Percentiles rank a stretch among this genome's conserved stretches.
Evolutionary conservation across 2,329 filamentous ascomycete genomes (phyloP).

Genomic region (Alternaria angustiovoidea): DNA sequence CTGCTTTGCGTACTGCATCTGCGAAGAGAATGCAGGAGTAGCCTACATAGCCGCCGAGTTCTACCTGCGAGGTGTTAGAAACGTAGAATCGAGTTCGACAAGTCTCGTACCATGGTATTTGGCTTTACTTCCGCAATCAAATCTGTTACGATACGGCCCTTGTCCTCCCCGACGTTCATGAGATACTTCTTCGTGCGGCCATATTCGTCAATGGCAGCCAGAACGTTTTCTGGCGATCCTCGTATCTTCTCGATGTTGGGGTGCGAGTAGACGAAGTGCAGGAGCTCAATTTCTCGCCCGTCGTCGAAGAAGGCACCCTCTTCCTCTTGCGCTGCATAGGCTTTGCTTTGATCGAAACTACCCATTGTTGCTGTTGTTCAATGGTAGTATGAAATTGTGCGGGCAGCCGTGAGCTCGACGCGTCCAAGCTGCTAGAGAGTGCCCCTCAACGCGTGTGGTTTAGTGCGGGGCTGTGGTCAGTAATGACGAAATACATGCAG

Average conservation of each 20-base stretch:
- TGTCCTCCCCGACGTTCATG: slow-evolving; percentile 81
- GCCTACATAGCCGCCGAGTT: slow-evolving; percentile 82
- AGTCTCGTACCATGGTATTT: slow-evolving; percentile 63
- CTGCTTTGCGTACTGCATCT: slow-evolving; percentile 68
- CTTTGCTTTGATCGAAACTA: slow-evolving; percentile 53
- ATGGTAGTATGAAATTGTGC: slow-evolving; percentile 19
- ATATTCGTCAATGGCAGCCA: slow-evolving; percentile 76
- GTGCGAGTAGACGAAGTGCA: slow-evolving; percentile 72
- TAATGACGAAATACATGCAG: slow-evolving; percentile 36
- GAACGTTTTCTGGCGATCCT: slow-evolving; percentile 69
- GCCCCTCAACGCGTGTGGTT: slow-evolving; percentile 36
- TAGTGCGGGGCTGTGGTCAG: slow-evolving; percentile 35
- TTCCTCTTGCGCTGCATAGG: slow-evolving; percentile 58
- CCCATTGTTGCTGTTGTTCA: slow-evolving; percentile 36
- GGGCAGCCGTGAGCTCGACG: slow-evolving; percentile 27
- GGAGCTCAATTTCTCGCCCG: slow-evolving; percentile 75
- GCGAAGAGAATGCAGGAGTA: slow-evolving; percentile 83
- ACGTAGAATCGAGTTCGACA: background rate
- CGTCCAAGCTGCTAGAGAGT: slow-evolving; percentile 21
- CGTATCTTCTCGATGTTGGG: slow-evolving; percentile 69
- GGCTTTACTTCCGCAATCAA: slow-evolving; percentile 74
- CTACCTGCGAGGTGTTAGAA: slow-evolving; percentile 58
- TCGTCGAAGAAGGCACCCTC: slow-evolving; percentile 64
- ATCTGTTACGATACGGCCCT: slow-evolving; percentile 74
- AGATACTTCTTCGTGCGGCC: slow-evolving; percentile 71